Evolutionary conservation across 2,329 filamentous ascomycete species (phyloP).

Genomic region (Ascochyta lentis): DNA sequence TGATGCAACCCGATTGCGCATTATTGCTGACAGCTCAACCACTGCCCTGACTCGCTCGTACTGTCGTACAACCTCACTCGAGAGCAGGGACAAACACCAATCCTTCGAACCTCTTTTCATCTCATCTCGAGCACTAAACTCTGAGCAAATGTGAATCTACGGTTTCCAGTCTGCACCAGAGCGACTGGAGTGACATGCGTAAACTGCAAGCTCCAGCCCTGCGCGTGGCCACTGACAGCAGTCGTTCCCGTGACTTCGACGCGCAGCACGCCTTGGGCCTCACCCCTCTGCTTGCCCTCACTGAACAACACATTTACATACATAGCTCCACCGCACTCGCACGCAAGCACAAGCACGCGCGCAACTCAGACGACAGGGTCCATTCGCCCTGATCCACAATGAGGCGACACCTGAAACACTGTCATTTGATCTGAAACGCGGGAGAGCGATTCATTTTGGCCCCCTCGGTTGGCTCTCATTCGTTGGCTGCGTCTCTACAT

Average conservation of each 20-base stretch:
- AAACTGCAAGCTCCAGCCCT: not conserved
- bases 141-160: not conserved
- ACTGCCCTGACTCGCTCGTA: slow-evolving; percentile 4
- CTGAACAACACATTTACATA: not conserved
- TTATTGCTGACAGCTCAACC: slow-evolving; percentile 10
- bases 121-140: not conserved
- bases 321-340: slow-evolving; percentile 2
- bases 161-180: not conserved
- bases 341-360: slow-evolving; percentile 9
- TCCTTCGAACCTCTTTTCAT: not conserved
- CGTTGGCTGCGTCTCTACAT: slow-evolving; percentile 22
- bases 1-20: slow-evolving; percentile 3
- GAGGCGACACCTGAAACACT: slow-evolving; percentile 37
- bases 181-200: not conserved
- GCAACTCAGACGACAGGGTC: slow-evolving; percentile 3
- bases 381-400: slow-evolving; percentile 7
- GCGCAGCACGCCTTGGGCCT: not conserved
- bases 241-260: slow-evolving; percentile 3
- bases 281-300: not conserved
- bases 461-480: slow-evolving; percentile 29
- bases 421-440: slow-evolving; percentile 42
- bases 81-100: not conserved
- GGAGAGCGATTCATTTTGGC: slow-evolving; percentile 38
- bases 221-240: slow-evolving; percentile 7
- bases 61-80: not conserved